A percentile compares a stretch with the other conserved stretches of the same genome.
Conservation (phyloP, 352 stramenopile genomes). For the Pythium dissimile region DNA sequence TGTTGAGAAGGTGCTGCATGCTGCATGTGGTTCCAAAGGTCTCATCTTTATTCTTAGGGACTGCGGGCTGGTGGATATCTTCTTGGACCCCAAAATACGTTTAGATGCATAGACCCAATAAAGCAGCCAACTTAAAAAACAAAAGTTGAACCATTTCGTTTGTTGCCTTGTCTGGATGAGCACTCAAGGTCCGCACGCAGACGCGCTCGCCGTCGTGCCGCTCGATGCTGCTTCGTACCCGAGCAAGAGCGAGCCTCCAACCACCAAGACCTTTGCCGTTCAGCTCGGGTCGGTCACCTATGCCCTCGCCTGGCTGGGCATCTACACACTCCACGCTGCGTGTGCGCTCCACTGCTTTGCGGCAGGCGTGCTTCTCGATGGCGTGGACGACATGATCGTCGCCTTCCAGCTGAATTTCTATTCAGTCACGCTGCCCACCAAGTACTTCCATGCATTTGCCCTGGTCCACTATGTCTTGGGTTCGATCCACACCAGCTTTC, state of each 20-base stretch:
- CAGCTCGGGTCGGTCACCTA: not conserved
- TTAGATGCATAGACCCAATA: too few relatives aligned
- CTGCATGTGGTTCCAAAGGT: too few relatives aligned
- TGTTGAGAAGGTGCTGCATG: too few relatives aligned
- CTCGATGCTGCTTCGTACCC: too few relatives aligned
- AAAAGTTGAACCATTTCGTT: too few relatives aligned
- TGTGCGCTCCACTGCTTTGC: constrained; percentile 4
- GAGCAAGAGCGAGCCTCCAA: not conserved
- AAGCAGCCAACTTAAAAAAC: too few relatives aligned
- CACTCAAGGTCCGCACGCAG: too few relatives aligned
- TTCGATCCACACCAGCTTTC: constrained; percentile 21
- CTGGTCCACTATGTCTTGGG: constrained; percentile 23
- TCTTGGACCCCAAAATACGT: too few relatives aligned
- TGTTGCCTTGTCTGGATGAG: too few relatives aligned
- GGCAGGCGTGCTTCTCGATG: not conserved
- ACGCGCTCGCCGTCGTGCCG: not conserved
- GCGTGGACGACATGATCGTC: constrained; percentile 5
- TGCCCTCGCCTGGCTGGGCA: not conserved
- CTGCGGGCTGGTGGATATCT: too few relatives aligned
- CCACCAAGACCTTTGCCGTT: not conserved
- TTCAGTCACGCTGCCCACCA: constrained; percentile 21
- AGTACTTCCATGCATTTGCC: constrained; percentile 18
- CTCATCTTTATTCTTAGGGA: too few relatives aligned
- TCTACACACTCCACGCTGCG: not conserved
- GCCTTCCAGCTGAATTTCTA: constrained; percentile 29